phyloP scores from a whole-genome alignment of 441 rosid genomes.

The Jatropha multifida region DNA sequence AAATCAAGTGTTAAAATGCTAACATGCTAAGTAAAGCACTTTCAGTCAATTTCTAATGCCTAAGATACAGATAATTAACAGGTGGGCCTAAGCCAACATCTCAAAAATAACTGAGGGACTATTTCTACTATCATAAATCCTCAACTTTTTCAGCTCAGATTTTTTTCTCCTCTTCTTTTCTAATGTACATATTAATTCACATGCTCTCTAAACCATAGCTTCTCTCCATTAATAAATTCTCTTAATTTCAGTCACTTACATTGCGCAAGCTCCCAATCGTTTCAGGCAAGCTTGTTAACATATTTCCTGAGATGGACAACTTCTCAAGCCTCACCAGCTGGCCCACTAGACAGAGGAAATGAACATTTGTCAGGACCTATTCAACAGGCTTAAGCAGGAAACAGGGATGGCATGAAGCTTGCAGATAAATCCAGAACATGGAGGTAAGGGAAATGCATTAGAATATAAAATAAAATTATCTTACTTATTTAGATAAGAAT shows the following conservation, averaged over 20 bases:
- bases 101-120: too few species aligned
- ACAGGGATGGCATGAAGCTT: slow-evolving; percentile 5
- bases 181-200: background rate
- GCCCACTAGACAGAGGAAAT: slow-evolving; percentile 59
- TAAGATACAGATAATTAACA: background rate
- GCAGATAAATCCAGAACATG: slow-evolving; percentile 17
- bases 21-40: background rate
- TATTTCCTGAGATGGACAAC: slow-evolving; percentile 73
- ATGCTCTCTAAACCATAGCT: background rate
- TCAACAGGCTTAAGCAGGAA: slow-evolving; percentile 4
- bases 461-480: slow-evolving; percentile 25
- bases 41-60: background rate
- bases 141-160: background rate
- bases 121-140: background rate
- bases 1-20: background rate
- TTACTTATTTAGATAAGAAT: slow-evolving; percentile 40
- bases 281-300: slow-evolving; percentile 71
- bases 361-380: slow-evolving; percentile 21
- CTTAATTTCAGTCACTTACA: slow-evolving; percentile 47
- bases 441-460: slow-evolving; percentile 15
- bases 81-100: background rate
- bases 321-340: slow-evolving; percentile 90
- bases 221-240: background rate
- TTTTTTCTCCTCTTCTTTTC: background rate
- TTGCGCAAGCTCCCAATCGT: slow-evolving; percentile 95